Conservation (phyloP, 2,329 filamentous ascomycete species). For the Sporothrix inflata region DNA sequence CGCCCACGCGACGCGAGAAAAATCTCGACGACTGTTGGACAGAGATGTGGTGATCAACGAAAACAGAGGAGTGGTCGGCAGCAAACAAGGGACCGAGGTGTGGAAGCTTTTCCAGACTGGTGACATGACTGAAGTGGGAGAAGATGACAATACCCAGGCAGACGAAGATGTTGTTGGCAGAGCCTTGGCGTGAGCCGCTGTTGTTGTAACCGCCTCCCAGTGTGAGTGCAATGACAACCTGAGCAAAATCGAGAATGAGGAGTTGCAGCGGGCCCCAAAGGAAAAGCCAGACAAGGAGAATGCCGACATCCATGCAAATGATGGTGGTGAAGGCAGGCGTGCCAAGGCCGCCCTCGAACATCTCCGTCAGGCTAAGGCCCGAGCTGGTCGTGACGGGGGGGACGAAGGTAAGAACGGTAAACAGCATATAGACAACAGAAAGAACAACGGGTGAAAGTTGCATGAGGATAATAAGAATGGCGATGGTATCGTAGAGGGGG, state of each 20-base stretch:
- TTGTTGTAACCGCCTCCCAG: constrained; percentile 71
- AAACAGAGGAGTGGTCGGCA: constrained; percentile 40
- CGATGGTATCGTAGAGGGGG: constrained; percentile 91
- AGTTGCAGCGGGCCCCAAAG: constrained; percentile 86
- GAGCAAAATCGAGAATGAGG: constrained; percentile 85
- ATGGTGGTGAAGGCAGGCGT: constrained; percentile 86
- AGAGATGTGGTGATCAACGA: constrained; percentile 51
- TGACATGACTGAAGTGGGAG: constrained; percentile 54
- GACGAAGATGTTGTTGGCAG: constrained; percentile 71
- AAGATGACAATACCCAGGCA: constrained; percentile 69
- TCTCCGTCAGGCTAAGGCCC: constrained; percentile 82
- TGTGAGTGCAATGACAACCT: constrained; percentile 90
- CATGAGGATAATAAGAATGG: constrained; percentile 93
- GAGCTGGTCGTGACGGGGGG: constrained; percentile 78
- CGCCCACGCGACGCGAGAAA: constrained; percentile 59
- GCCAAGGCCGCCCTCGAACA: constrained; percentile 84
- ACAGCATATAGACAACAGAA: constrained; percentile 87
- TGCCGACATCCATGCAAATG: constrained; percentile 79
- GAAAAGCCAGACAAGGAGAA: constrained; percentile 83
- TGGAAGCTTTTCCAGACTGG: constrained; percentile 52
- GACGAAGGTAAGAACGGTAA: constrained; percentile 90
- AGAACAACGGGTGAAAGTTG: constrained; percentile 87
- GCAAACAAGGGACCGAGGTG: constrained; percentile 43
- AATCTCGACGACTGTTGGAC: constrained; percentile 49
- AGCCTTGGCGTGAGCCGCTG: constrained; percentile 63